Base-by-base conservation (phyloP, 2,329 filamentous ascomycete genomes). In the Sodiomyces alkalinus region DNA sequence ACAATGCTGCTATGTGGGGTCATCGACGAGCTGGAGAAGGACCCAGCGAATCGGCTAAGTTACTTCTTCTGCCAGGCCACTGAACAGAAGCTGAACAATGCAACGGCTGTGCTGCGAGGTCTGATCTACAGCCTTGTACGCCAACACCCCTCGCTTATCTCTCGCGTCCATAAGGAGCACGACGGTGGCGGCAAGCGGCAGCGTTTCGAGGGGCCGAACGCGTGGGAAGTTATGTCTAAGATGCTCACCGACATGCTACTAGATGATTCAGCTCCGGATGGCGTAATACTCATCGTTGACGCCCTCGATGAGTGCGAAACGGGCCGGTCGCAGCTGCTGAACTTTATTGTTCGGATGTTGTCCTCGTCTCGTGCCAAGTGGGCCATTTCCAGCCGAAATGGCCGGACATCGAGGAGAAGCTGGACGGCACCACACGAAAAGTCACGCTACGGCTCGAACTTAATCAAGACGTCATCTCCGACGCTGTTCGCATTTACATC, bases 21-120 rank as follows among this genome's bases (percentile, higher is more conserved):
- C 19, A 47, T 58, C 22, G 29, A 55, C 32, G 40, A 56, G 18
- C 33, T 55, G 12, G 9, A 32, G 13, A 27, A 32, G 14, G 3
- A 18, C 7, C 0, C 32, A 27, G 4, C 34, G 45, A 14, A 47
- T 43, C 28, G 45, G 29, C 26, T 45, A 10, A 12, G 41, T 8
- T 56, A 42, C 33, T 60, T 60, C 41, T 57, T 64, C 41, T 65
- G 54, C 37, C 49, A 66, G 36, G 43, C 44, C 7, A 51, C 49
- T 4, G 40, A 61, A 24, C 14, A 33, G 1, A 31, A 39, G 1
- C 22, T 60, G 14, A 60, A 57, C 33, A 56, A 39, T 26, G 52
- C 52, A 0, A 46, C 38, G 0, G 44, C 56, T 1, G 50, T 62
- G 0, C 36, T 66, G 2, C 49, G 54, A 0, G 56, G 61, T 0